Conservation (phyloP, 768 basidiomycete species). For the Podaxis sp. region DNA sequence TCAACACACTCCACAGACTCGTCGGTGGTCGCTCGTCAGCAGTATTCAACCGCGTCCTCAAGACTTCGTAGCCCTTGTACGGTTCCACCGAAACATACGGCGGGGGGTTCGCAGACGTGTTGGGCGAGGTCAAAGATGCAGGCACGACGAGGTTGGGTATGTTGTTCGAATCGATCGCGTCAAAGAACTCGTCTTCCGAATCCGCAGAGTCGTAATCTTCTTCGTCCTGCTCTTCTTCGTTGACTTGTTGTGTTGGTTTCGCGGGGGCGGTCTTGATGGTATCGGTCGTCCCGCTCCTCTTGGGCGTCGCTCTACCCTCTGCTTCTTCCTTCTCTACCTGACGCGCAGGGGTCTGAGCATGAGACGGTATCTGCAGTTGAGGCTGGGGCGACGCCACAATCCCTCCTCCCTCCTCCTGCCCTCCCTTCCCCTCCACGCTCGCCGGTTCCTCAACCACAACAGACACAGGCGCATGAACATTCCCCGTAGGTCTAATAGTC, state of each 20-base stretch:
- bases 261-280: slow-evolving; percentile 10
- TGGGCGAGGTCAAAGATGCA: slow-evolving; percentile 53
- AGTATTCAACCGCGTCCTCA: slow-evolving; percentile 55
- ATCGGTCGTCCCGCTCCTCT: slow-evolving; percentile 5
- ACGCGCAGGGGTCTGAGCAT: neutral
- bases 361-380: neutral
- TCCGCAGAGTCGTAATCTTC: slow-evolving; percentile 58
- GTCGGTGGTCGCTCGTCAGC: slow-evolving; percentile 81
- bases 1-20: slow-evolving; percentile 93
- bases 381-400: neutral
- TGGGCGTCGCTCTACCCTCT: neutral
- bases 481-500: neutral
- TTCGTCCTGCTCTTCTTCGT: slow-evolving; percentile 14
- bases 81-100: slow-evolving; percentile 29
- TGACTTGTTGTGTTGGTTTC: slow-evolving; percentile 8
- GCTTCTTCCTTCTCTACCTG: neutral
- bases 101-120: slow-evolving; percentile 21
- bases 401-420: neutral
- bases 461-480: neutral
- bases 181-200: slow-evolving; percentile 91
- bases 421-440: neutral
- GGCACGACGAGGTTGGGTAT: slow-evolving; percentile 75
- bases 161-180: slow-evolving; percentile 85
- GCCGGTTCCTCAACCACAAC: neutral
- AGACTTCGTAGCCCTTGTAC: slow-evolving; percentile 66